These are phyloP conservation scores for Trametes cingulata DNA, from an alignment of 768 basidiomycete species.

Conservation along the genomic window DNA sequence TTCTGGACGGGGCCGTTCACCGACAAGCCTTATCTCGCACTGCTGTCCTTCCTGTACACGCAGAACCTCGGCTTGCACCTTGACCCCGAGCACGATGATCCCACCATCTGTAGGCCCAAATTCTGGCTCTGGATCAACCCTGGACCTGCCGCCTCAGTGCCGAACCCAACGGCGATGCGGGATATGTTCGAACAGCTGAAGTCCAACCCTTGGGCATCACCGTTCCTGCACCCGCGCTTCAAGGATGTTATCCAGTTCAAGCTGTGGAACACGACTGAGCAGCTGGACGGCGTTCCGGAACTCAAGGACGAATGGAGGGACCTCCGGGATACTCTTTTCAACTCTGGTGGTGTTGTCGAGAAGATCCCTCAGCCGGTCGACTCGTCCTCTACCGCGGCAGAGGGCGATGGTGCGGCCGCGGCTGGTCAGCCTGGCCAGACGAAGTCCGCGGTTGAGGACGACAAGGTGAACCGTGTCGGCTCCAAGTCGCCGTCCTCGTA, in stretches of 20 bases:
- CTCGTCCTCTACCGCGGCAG: constrained; percentile 23
- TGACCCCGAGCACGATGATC: constrained; percentile 46
- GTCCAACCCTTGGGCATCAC: constrained; percentile 90
- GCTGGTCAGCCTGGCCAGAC: not conserved
- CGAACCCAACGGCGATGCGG: constrained; percentile 75
- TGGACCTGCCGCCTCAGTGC: constrained; percentile 89
- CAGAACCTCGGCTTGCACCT: constrained; percentile 88
- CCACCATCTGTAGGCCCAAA: constrained; percentile 77
- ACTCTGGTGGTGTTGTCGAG: constrained; percentile 79
- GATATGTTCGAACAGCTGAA: constrained; percentile 86
- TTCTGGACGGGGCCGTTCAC: constrained; percentile 99
- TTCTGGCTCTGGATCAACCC: constrained; percentile 99
- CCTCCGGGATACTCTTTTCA: constrained; percentile 77
- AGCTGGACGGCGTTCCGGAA: constrained; percentile 89
- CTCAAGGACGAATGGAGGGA: constrained; percentile 88
- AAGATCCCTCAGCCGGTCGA: constrained; percentile 53
- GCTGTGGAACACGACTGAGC: constrained; percentile 98
- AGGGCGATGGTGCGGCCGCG: not conserved
- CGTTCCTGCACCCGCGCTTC: constrained; percentile 92
- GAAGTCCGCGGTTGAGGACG: constrained; percentile 37
- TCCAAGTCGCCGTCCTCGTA: constrained; percentile 87
- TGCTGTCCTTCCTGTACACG: constrained; percentile 93
- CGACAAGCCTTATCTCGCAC: constrained; percentile 95
- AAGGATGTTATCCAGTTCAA: constrained; percentile 92
- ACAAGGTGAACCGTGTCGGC: constrained; percentile 79